These are phyloP conservation scores for Nidula microcarpa DNA, from an alignment of 768 basidiomycete species.

Conservation along the genomic window DNA sequence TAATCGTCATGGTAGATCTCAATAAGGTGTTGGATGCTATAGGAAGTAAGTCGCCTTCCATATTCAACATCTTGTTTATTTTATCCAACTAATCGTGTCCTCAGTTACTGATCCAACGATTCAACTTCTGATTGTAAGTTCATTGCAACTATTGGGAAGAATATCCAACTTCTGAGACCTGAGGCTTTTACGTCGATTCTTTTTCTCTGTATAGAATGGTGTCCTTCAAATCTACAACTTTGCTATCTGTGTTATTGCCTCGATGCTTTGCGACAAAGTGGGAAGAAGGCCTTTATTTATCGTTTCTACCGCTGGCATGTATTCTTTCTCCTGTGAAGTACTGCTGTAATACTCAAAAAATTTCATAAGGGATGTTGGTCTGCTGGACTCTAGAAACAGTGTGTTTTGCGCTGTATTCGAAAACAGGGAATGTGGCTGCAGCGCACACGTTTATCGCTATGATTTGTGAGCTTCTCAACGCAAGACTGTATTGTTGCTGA, in stretches of 20 bases:
- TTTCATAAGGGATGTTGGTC: slow-evolving; percentile 39
- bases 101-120: slow-evolving; percentile 39
- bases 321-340: background rate
- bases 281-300: slow-evolving; percentile 51
- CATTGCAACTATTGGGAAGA: background rate
- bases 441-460: slow-evolving; percentile 55
- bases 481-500: background rate
- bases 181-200: background rate
- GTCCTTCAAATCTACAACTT: slow-evolving; percentile 55
- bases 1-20: slow-evolving; percentile 25
- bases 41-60: slow-evolving; percentile 26
- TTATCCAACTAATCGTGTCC: background rate
- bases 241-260: slow-evolving; percentile 45
- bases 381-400: slow-evolving; percentile 58
- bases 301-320: slow-evolving; percentile 36
- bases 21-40: slow-evolving; percentile 51
- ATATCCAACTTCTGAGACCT: background rate
- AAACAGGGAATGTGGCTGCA: slow-evolving; percentile 33
- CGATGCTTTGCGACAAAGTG: slow-evolving; percentile 44
- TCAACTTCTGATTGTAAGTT: slow-evolving; percentile 35
- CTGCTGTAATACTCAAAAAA: slow-evolving; percentile 7
- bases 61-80: background rate
- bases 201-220: slow-evolving; percentile 36
- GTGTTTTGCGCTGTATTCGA: slow-evolving; percentile 35
- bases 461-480: slow-evolving; percentile 19